Percentiles rank a stretch among this genome's conserved stretches.
phyloP scores from a whole-genome alignment of 768 basidiomycete genomes.

The Lanmaoa pseudosensibilis region DNA sequence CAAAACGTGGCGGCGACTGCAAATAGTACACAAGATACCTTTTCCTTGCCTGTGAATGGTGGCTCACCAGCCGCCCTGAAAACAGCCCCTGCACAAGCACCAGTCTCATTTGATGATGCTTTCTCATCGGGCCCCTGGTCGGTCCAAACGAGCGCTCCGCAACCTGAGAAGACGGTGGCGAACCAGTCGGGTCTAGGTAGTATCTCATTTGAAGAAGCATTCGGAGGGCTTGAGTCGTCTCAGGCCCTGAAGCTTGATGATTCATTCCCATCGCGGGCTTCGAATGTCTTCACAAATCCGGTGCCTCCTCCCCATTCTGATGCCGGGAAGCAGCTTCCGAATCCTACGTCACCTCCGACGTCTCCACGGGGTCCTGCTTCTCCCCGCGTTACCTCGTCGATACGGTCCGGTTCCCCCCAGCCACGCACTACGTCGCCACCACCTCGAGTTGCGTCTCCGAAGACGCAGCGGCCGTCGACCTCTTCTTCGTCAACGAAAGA shows the following conservation, averaged over 20 bases:
- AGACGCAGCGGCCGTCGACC: constrained; percentile 54
- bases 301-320: constrained; percentile 18
- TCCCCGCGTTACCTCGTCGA: constrained; percentile 28
- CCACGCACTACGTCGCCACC: constrained; percentile 47
- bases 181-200: constrained; percentile 11
- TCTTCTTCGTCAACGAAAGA: constrained; percentile 59
- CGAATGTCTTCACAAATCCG: constrained; percentile 31
- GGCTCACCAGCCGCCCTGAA: constrained; percentile 8
- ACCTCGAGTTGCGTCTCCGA: constrained; percentile 54
- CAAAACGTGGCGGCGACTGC: constrained; percentile 3
- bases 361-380: constrained; percentile 40
- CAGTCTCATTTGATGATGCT: constrained; percentile 48
- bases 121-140: constrained; percentile 37
- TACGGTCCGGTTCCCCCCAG: constrained; percentile 43
- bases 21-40: constrained; percentile 13
- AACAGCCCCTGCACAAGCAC: constrained; percentile 17
- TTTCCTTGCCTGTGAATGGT: constrained; percentile 16
- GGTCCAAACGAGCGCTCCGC: constrained; percentile 1
- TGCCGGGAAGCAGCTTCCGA: constrained; percentile 35
- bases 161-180: constrained; percentile 15
- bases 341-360: constrained; percentile 40
- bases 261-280: constrained; percentile 37
- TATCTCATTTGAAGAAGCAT: constrained; percentile 57
- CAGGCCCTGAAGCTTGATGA: constrained; percentile 42
- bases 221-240: constrained; percentile 44